Evolutionary conservation across 1,284 basidiomycete species (phyloP).

Genomic region (Anthracocystis setariae): DNA sequence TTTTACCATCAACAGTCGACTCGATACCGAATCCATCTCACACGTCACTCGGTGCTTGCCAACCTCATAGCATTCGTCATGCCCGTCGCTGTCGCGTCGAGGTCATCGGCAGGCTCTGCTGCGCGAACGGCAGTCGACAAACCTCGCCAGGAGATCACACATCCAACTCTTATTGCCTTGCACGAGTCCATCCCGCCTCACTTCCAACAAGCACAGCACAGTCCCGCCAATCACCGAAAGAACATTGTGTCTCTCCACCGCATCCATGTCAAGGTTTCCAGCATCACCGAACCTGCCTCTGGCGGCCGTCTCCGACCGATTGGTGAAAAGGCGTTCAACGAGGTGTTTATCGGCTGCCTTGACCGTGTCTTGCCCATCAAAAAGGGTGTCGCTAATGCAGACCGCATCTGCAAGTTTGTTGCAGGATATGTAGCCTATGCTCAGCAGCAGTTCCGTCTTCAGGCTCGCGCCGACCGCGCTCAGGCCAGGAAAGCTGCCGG

Average conservation of each 20-base stretch:
- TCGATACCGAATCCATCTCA: no score
- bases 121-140: slow-evolving; percentile 21
- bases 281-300: slow-evolving; percentile 71
- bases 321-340: slow-evolving; percentile 84
- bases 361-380: slow-evolving; percentile 80
- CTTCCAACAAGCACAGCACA: slow-evolving; percentile 84
- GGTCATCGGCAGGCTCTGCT: slow-evolving; percentile 27
- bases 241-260: slow-evolving; percentile 88
- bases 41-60: no score
- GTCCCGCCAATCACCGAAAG: slow-evolving; percentile 88
- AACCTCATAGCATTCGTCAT: slow-evolving; percentile 11
- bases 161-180: slow-evolving; percentile 24
- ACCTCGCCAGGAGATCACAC: slow-evolving; percentile 27
- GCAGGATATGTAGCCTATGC: slow-evolving; percentile 79
- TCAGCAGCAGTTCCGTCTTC: slow-evolving; percentile 54
- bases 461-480: slow-evolving; percentile 38
- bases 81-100: slow-evolving; percentile 45
- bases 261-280: slow-evolving; percentile 77
- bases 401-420: slow-evolving; percentile 85
- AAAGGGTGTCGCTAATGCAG: slow-evolving; percentile 82
- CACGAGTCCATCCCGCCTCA: slow-evolving; percentile 48
- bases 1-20: no score
- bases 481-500: slow-evolving; percentile 15
- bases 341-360: slow-evolving; percentile 73
- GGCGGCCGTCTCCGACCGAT: slow-evolving; percentile 55